Conservation (phyloP, 2,329 filamentous ascomycete species). For the Macrophomina pseudophaseolina region DNA sequence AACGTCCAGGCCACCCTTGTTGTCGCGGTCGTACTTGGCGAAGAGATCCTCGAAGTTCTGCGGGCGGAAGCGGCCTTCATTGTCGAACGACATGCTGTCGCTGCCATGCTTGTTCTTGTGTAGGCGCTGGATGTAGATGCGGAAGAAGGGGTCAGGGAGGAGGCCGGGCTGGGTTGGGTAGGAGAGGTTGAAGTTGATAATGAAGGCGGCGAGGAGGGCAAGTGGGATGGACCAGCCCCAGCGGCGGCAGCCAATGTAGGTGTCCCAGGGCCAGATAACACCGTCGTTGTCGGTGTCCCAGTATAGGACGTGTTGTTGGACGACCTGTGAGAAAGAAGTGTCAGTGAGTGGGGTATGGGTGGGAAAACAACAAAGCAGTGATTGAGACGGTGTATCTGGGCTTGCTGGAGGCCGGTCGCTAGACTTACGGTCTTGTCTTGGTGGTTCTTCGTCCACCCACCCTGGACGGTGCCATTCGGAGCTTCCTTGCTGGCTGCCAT, state of each 20-base stretch:
- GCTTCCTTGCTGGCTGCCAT: constrained; percentile 39
- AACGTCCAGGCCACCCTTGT: constrained; percentile 47
- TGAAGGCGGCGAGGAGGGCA: constrained; percentile 49
- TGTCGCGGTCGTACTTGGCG: constrained; percentile 48
- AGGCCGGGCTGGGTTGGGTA: constrained; percentile 53
- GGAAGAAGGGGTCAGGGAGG: constrained; percentile 53
- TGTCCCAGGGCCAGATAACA: constrained; percentile 60
- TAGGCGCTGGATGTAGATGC: constrained; percentile 47
- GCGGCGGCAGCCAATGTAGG: constrained; percentile 53
- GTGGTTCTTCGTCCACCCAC: constrained; percentile 46
- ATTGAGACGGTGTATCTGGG: background rate
- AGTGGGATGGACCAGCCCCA: constrained; percentile 54
- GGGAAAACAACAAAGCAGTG: background rate
- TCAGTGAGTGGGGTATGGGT: background rate
- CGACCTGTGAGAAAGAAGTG: constrained; percentile 37
- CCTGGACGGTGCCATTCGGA: constrained; percentile 50
- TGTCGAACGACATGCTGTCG: constrained; percentile 51
- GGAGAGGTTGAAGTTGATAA: constrained; percentile 58
- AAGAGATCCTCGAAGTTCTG: constrained; percentile 57
- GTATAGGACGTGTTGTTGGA: constrained; percentile 60
- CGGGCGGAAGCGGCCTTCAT: constrained; percentile 52
- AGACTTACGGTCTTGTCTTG: constrained; percentile 41
- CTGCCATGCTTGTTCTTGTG: constrained; percentile 53
- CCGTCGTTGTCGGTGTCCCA: constrained; percentile 59
- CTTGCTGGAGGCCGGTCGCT: background rate